Base-by-base conservation (phyloP, 768 basidiomycete species). In the Lyophyllum shimeji region DNA sequence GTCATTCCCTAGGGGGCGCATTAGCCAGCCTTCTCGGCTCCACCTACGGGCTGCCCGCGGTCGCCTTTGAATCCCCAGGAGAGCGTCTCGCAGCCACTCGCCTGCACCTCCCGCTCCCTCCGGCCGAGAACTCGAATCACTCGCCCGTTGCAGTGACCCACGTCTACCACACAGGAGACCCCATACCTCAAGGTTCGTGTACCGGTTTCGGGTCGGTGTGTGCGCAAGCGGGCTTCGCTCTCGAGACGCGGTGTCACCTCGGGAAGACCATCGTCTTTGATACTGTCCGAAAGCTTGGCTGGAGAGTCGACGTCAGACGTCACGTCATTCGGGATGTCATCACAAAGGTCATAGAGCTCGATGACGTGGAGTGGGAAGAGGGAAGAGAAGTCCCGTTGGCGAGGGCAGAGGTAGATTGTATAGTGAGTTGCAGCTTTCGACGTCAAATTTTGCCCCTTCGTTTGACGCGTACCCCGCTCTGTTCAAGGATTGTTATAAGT, bases 101-200 rank as follows among this genome's bases (percentile, higher is more conserved):
- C n/a, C 77, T 98, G 7, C 92, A 96, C 67, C 82, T 99, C 2
- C 95, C 95, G 0, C 75, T 89, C 5, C 94, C 94, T 64, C 82
- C 78, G 33, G 53, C 9, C 34, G 62, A 34, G 51, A 52, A 53
- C 55, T 47, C 62, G 18, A 55, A 57, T 2, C 49, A 60, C n/a
- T 60, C 63, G 8, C 83, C 53, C 61, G 75, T 54, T 66, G 82
- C 62, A 68, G 85, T 75, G 52, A 95, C 71, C 0, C 94, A 98
- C 64, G 77, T 98, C 23, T 97, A 90, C 65, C 93, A 98, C 69
- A 95, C 87, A 1, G 90, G 88, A 1, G 96, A 98, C 69, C 96
- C 95, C 0, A 94, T 98, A 39, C 86, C 96, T 0, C 90, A 90
- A 75, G 91, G 90, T 0, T 71, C 79, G 0, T 95, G 93, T 66